Evolutionary conservation across 83 land plant genomes (phyloP), one percentile per base, ranked within the genome.

Genomic region (Picea engelmannii): DNA sequence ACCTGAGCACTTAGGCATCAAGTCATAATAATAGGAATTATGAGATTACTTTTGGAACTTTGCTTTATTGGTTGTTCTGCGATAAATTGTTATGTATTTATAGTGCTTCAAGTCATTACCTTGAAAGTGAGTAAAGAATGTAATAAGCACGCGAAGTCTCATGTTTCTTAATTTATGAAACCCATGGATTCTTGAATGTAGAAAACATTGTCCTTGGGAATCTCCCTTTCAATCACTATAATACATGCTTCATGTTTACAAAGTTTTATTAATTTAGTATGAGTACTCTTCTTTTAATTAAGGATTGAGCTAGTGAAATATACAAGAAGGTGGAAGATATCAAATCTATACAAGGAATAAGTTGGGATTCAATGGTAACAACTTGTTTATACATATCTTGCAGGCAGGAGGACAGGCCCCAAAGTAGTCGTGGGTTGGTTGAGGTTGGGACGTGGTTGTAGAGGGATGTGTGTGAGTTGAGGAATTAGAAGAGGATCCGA

Each of bases 321-420:
- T 86, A 83, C 82, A 86, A 86, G 78, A 83, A 83, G 78, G 87
- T 83, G 55, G 88, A 86, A 78, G 88, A 83, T 49, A 31, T 86
- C 42, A 86, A 86, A 79, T 86, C 82, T 55, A 86, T 79, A 24
- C 69, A 86, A 35, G 88, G 88, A 25, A 69, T 86, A 44, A 86
- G 78, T 75, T 82, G 83, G 62, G 86, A 83, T 79, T 87, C 88
- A 35, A 86, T 86, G 52, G 70, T 86, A 65, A 86, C 88, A 67
- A 86, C 31, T 31, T 31, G 31, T 31, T 31, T 31, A 31, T 31
- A 31, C 31, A 31, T 31, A 31, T 31, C 31, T 31, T 31, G 31
- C 31, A 31, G 31, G 31, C 31, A 31, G 31, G 31, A 31, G 31
- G 31, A 31, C 31, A 31, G 0, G 31, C 31, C 31, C 31, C 31